phyloP scores from a whole-genome alignment of 257 asterid species.

The Ehretia macrophylla region DNA sequence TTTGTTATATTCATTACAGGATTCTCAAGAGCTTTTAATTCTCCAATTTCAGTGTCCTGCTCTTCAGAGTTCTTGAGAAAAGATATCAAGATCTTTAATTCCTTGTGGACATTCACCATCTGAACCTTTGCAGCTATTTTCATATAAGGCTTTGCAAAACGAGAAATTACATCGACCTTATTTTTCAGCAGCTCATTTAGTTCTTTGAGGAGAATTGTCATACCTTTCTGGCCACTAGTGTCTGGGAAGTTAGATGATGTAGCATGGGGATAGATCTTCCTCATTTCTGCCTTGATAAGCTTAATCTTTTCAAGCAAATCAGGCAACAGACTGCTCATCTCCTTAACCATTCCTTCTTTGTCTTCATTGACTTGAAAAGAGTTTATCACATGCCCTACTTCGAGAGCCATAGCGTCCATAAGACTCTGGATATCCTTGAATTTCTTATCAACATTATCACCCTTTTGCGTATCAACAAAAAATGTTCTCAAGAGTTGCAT shows the following conservation, averaged over 20 bases:
- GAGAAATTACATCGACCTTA: background rate
- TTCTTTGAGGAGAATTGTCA: background rate
- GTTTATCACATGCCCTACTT: no score
- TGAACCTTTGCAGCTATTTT: background rate
- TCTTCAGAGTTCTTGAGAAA: background rate
- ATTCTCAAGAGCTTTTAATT: background rate
- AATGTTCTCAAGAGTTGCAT: no score
- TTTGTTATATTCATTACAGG: background rate
- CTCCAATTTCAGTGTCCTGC: background rate
- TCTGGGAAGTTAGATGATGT: background rate
- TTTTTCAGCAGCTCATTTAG: constrained; percentile 1
- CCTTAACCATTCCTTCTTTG: no score
- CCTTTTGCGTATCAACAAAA: no score
- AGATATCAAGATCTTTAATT: background rate
- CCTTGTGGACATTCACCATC: background rate
- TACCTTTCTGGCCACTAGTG: background rate
- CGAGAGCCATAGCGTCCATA: no score
- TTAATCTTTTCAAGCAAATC: background rate
- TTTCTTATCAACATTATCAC: no score
- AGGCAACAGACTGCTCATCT: no score
- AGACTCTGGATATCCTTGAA: no score
- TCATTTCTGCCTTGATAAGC: background rate
- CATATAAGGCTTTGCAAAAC: no score
- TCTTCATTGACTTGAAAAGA: no score
- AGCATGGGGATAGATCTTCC: background rate